phyloP scores from a whole-genome alignment of 2,329 filamentous ascomycete genomes.

The Ophiocordyceps camponoti-floridani region DNA sequence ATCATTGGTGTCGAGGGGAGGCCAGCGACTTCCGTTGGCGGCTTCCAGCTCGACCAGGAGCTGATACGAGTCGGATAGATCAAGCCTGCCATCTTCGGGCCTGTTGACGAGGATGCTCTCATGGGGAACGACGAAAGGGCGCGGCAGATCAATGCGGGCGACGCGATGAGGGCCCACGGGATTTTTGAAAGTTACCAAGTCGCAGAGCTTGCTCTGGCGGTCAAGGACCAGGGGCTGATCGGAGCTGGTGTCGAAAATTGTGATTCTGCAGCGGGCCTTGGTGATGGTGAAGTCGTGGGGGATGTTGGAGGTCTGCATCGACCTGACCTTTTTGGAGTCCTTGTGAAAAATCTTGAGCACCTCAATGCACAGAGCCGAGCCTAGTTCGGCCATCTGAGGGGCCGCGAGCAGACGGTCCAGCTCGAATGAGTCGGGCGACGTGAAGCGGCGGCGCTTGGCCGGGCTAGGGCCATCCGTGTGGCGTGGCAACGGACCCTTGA shows the following conservation, averaged over 20 bases:
- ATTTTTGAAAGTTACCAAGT: slow-evolving; percentile 30
- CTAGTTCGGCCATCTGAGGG: slow-evolving; percentile 13
- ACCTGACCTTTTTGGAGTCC: slow-evolving; percentile 20
- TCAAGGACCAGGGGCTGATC: slow-evolving; percentile 25
- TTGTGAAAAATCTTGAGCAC: slow-evolving; percentile 33
- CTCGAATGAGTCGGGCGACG: slow-evolving; percentile 16
- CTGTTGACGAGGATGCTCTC: slow-evolving; percentile 31
- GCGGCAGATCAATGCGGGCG: slow-evolving; percentile 27
- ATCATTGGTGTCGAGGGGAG: slow-evolving; percentile 24
- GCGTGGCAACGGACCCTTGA: slow-evolving; percentile 14
- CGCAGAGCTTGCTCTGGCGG: slow-evolving; percentile 35
- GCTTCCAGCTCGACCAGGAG: slow-evolving; percentile 34
- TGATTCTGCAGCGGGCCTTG: slow-evolving; percentile 19
- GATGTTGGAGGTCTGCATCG: slow-evolving; percentile 10
- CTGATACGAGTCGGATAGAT: slow-evolving; percentile 30
- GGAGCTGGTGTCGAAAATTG: slow-evolving; percentile 15
- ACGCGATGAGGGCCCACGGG: slow-evolving; percentile 25
- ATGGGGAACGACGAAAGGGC: slow-evolving; percentile 32
- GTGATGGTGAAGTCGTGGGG: slow-evolving; percentile 12
- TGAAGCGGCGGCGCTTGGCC: slow-evolving; percentile 31
- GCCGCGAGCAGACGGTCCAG: slow-evolving; percentile 15
- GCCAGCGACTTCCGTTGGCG: slow-evolving; percentile 30
- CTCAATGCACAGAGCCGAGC: slow-evolving; percentile 30
- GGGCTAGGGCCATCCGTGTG: slow-evolving; percentile 21
- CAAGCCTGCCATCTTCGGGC: slow-evolving; percentile 26